phyloP scores from a whole-genome alignment of 768 basidiomycete genomes.

The Serendipita sp. region DNA sequence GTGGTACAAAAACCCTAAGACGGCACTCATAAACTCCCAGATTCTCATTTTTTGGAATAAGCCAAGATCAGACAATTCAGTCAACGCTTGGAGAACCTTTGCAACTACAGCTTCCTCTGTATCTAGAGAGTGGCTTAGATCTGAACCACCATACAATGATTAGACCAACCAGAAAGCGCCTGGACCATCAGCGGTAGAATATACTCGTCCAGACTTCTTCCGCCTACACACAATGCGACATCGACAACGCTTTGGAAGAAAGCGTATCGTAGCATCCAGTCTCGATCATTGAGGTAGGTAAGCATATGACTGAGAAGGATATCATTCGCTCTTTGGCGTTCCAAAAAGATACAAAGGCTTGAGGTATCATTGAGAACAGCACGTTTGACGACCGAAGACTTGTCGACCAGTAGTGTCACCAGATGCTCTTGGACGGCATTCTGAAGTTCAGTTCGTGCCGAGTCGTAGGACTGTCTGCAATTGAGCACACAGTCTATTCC shows the following conservation, averaged over 20 bases:
- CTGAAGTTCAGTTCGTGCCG: conserved; percentile 74
- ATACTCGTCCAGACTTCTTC: conserved; percentile 84
- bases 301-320: conserved; percentile 81
- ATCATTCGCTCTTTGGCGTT: conserved; percentile 85
- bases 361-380: conserved; percentile 79
- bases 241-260: conserved; percentile 96
- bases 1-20: conserved; percentile 81
- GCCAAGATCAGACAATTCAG: conserved; percentile 77
- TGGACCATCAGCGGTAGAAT: conserved; percentile 95
- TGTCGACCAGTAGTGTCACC: conserved; percentile 71
- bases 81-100: conserved; percentile 72
- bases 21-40: conserved; percentile 88
- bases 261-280: conserved; percentile 79
- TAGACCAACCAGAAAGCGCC: conserved; percentile 61
- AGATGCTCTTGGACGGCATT: conserved; percentile 75
- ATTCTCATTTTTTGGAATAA: conserved; percentile 89
- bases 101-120: conserved; percentile 91
- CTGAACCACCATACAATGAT: neutral
- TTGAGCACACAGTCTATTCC: neutral
- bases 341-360: conserved; percentile 82
- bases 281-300: conserved; percentile 73
- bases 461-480: conserved; percentile 50
- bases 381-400: conserved; percentile 78
- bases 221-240: conserved; percentile 87
- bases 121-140: conserved; percentile 31